These are phyloP conservation scores for Pisolithus orientalis DNA, from an alignment of 768 basidiomycete genomes.

Conservation along the genomic window DNA sequence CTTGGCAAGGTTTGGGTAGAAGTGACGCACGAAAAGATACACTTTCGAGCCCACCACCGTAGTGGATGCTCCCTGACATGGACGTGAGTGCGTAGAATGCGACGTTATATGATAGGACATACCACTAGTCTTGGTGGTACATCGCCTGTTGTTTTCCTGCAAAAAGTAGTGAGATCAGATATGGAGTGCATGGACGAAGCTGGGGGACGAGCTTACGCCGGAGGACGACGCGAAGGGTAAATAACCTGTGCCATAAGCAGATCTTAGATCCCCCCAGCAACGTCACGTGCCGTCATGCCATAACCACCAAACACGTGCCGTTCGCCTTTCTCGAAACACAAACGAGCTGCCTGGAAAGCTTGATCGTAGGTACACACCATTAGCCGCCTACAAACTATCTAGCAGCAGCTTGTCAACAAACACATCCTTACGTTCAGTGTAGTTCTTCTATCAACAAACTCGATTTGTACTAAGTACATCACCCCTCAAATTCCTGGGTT, in stretches of 20 bases:
- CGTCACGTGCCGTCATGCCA: slow-evolving; percentile 9
- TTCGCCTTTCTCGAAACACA: background rate
- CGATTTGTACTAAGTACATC: too few relatives aligned
- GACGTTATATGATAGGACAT: slow-evolving; percentile 26
- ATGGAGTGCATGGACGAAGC: slow-evolving; percentile 60
- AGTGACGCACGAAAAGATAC: slow-evolving; percentile 74
- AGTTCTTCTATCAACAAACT: too few relatives aligned
- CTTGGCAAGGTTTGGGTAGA: background rate
- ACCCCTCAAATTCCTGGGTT: background rate
- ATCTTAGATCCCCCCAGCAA: slow-evolving; percentile 25
- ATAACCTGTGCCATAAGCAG: slow-evolving; percentile 5
- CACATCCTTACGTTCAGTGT: too few relatives aligned
- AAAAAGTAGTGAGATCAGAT: slow-evolving; percentile 84
- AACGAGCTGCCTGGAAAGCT: background rate
- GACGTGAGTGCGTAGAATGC: background rate
- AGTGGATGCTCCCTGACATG: slow-evolving; percentile 77
- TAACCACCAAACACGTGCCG: background rate
- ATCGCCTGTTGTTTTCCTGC: slow-evolving; percentile 77
- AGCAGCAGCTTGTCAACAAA: too few relatives aligned
- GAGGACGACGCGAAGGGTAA: slow-evolving; percentile 2
- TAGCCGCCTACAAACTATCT: too few relatives aligned
- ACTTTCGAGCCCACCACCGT: slow-evolving; percentile 83
- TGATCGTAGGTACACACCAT: background rate
- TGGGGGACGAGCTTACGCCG: background rate
- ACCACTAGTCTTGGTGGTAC: slow-evolving; percentile 86